Evolutionary conservation across 768 basidiomycete genomes (phyloP), one percentile per base, ranked within the genome.

Genomic region (Fibroporia radiculosa): DNA sequence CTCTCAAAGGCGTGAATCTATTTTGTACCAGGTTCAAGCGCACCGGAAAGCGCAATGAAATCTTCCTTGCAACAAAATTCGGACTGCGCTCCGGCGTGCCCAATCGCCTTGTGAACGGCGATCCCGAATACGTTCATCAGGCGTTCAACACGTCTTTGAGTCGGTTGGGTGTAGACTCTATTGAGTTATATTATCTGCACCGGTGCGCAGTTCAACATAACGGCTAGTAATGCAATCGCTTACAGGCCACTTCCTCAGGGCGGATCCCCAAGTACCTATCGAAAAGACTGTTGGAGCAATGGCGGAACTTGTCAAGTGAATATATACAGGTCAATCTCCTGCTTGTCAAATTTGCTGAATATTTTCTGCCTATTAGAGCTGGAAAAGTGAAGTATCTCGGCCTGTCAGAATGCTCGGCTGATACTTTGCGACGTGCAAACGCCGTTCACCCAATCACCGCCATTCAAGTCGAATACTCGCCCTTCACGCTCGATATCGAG

Each of bases 51-150:
- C 64, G 76, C 25, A 50, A 63, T 16, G 63, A 74, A 12, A 75
- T 78, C 16, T 83, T 82, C 62, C 66, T 84, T 16, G 78, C 79
- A 2, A 80, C 79, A 16, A 83, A 84, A 57, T 75, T 74, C 36
- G 74, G 74, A 12, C 10, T 61, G 22, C 41, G 48, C 62, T 57
- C 18, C 59, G 65, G 46, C 56, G 25, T 19, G 13, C 46, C 38
- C 2, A 26, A 42, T 10, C 55, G 40, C 34, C 34, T 40, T 26
- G 37, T 69, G 45, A 42, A 63, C 20, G 70, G 68, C 20, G 63
- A 67, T n/a, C 64, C 69, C 0, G 62, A 70, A 43, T 71, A 74
- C 44, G 66, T 70, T 10, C 62, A 59, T 4, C 51, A 65, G 35
- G 58, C 64, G 0, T 40, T 69, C 28, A 61, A 71, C 13, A 62